A percentile compares a stretch with the other conserved stretches of the same genome.
Evolutionary conservation across 441 rosid species (phyloP).

Genomic region (Bocquillonia castaneifolia): DNA sequence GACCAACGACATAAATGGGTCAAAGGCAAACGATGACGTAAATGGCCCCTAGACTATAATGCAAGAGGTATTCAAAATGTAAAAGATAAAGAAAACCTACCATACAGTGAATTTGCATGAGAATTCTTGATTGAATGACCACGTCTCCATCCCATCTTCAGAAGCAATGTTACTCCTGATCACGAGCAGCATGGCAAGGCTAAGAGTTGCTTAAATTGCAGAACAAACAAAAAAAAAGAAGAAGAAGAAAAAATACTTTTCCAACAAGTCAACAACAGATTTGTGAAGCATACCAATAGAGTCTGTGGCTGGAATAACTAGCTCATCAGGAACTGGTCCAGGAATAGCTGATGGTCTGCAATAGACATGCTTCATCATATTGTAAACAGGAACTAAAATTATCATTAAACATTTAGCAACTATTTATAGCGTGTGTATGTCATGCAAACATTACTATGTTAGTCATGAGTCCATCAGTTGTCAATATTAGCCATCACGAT

Average conservation of each 20-base stretch:
- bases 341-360: slow-evolving; percentile 91
- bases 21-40: not conserved
- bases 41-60: not conserved
- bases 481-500: not conserved
- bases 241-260: slow-evolving; percentile 20
- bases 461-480: not conserved
- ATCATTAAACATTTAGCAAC: slow-evolving; percentile 2
- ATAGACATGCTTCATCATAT: slow-evolving; percentile 15
- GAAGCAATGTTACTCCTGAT: slow-evolving; percentile 76
- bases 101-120: slow-evolving; percentile 48
- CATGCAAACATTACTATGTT: too few relatives aligned
- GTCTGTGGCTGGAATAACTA: slow-evolving; percentile 77
- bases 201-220: slow-evolving; percentile 16
- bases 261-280: slow-evolving; percentile 21
- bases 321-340: slow-evolving; percentile 88
- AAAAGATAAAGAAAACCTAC: slow-evolving; percentile 26
- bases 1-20: too few relatives aligned
- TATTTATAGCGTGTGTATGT: not conserved
- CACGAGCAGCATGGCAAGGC: slow-evolving; percentile 23
- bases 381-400: not conserved
- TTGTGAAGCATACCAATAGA: slow-evolving; percentile 64
- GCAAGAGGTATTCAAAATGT: not conserved
- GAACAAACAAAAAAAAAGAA: not conserved
- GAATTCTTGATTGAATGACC: slow-evolving; percentile 83
- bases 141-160: slow-evolving; percentile 95